These are phyloP conservation scores for Bolboschoenoplectus hybrid DNA, from an alignment of 202 grass and related monocot genomes.

Conservation along the genomic window DNA sequence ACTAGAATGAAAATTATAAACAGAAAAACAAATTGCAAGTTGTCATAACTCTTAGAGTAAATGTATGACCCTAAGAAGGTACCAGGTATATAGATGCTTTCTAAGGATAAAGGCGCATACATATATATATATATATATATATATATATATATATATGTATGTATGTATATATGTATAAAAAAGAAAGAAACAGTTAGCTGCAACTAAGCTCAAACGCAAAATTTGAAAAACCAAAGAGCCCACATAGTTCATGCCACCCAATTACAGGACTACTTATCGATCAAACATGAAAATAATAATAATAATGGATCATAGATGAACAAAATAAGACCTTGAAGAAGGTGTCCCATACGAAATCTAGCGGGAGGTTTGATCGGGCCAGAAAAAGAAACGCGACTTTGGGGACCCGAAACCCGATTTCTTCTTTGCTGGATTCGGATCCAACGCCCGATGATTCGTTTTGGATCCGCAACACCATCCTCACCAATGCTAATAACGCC, in stretches of 20 bases:
- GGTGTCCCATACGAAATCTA: constrained; percentile 95
- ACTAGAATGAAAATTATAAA: not conserved
- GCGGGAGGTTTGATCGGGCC: constrained; percentile 71
- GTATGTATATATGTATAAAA: not conserved
- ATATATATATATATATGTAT: too few species aligned
- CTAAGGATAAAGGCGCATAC: not conserved
- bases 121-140: too few species aligned
- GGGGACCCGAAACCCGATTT: constrained; percentile 18
- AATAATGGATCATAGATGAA: not conserved
- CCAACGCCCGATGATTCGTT: constrained; percentile 1
- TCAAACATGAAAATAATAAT: not conserved
- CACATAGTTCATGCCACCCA: not conserved
- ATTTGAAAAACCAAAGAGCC: constrained; percentile 6
- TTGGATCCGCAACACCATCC: constrained; percentile 26
- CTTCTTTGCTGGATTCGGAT: constrained; percentile 25
- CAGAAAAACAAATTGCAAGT: not conserved
- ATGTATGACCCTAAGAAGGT: not conserved
- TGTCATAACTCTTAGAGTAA: not conserved
- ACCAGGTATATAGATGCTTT: not conserved
- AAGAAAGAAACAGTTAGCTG: not conserved
- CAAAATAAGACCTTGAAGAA: constrained; percentile 68
- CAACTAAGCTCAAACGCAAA: not conserved
- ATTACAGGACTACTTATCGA: constrained; percentile 14
- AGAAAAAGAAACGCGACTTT: constrained; percentile 97
- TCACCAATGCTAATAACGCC: constrained; percentile 1